Percentiles rank a stretch among this genome's conserved stretches.
Conservation (phyloP, 306 rosid species). For the Medicago ruthenica region DNA sequence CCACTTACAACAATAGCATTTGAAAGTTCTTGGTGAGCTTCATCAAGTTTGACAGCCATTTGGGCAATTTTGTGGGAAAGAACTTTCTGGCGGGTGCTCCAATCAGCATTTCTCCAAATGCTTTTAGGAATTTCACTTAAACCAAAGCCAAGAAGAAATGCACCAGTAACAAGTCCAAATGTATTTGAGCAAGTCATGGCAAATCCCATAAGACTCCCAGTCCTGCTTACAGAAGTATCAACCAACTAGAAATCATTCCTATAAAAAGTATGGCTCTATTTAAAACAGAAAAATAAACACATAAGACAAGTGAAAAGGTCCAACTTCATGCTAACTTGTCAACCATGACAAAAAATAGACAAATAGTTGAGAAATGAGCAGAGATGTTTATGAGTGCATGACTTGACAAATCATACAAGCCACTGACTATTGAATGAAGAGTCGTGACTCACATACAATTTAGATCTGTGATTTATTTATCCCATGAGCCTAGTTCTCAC, state of each 20-base stretch:
- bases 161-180: constrained; percentile 98
- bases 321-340: constrained; percentile 23
- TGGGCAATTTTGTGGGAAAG: constrained; percentile 92
- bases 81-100: constrained; percentile 91
- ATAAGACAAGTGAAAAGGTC: background rate
- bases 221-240: constrained; percentile 59
- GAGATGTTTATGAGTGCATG: constrained; percentile 6
- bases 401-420: constrained; percentile 8
- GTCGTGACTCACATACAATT: constrained; percentile 1
- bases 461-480: background rate
- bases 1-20: constrained; percentile 87
- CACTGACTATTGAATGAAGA: constrained; percentile 31
- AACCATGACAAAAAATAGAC: constrained; percentile 36
- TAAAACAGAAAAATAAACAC: constrained; percentile 20
- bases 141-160: constrained; percentile 97
- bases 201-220: constrained; percentile 74
- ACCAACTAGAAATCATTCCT: constrained; percentile 43
- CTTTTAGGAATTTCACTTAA: constrained; percentile 96
- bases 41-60: constrained; percentile 95
- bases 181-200: constrained; percentile 99
- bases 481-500: constrained; percentile 22
- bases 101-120: constrained; percentile 89
- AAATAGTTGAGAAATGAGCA: constrained; percentile 15
- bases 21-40: constrained; percentile 97
- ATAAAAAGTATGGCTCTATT: constrained; percentile 16